These are phyloP conservation scores for Holtermannia corniformis DNA, from an alignment of 768 basidiomycete genomes.

Conservation along the genomic window DNA sequence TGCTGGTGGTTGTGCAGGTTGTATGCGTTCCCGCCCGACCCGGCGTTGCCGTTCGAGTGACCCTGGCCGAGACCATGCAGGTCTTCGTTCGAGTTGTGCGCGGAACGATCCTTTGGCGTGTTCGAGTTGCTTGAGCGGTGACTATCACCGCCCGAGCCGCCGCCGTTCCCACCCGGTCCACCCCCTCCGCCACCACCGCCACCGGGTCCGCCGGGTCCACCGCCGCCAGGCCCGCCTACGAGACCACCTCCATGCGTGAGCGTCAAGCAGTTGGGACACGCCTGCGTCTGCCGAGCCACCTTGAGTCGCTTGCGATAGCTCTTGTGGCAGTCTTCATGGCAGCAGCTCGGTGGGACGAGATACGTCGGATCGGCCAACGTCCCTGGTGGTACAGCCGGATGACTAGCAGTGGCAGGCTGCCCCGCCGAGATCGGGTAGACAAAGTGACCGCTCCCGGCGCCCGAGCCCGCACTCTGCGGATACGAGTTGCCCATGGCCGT, in stretches of 20 bases:
- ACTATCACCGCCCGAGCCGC: conserved; percentile 16
- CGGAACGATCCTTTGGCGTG: conserved; percentile 35
- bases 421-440: conserved; percentile 40
- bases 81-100: conserved; percentile 32
- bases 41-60: conserved; percentile 2
- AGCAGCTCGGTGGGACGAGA: conserved; percentile 43
- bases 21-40: conserved; percentile 10
- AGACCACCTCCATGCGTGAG: conserved; percentile 5
- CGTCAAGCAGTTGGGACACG: conserved; percentile 39
- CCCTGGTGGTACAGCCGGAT: conserved; percentile 40
- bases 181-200: conserved; percentile 12
- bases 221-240: conserved; percentile 1
- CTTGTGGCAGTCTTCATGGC: conserved; percentile 47
- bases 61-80: conserved; percentile 27
- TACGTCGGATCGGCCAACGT: conserved; percentile 42
- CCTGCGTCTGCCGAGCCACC: conserved; percentile 40
- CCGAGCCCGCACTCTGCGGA: conserved; percentile 3
- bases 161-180: conserved; percentile 20
- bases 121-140: conserved; percentile 34
- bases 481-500: neutral
- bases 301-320: conserved; percentile 44
- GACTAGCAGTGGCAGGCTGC: conserved; percentile 35
- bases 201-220: conserved; percentile 3
- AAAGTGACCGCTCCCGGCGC: conserved; percentile 25
- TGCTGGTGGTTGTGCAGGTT: conserved; percentile 17